Percentiles rank a stretch among this genome's conserved stretches.
These are phyloP conservation scores for Colletotrichum sp. DNA, from an alignment of 2,329 filamentous ascomycete genomes.

Conservation along the genomic window DNA sequence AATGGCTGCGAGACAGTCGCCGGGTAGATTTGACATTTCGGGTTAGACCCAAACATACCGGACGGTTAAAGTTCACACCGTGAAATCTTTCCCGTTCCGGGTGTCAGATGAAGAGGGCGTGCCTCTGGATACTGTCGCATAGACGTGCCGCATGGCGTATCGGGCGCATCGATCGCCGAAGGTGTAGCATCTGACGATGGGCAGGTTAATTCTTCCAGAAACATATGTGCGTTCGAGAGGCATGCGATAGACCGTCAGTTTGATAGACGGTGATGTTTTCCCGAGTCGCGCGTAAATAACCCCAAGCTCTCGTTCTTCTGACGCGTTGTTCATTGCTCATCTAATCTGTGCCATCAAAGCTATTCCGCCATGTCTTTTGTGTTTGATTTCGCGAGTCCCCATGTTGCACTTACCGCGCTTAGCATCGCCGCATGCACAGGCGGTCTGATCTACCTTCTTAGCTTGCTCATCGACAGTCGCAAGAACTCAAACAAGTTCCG, in stretches of 20 bases:
- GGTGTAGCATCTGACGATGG: neutral
- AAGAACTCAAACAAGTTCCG: neutral
- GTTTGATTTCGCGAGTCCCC: neutral
- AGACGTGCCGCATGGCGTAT: neutral
- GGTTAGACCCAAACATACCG: conserved; percentile 1
- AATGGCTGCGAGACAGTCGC: neutral
- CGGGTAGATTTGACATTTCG: conserved; percentile 13
- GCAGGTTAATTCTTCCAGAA: neutral
- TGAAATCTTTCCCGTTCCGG: conserved; percentile 10
- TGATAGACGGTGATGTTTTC: neutral
- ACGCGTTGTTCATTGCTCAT: neutral
- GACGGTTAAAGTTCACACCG: neutral
- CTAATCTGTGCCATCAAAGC: neutral
- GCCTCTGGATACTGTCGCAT: neutral
- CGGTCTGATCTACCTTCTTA: neutral
- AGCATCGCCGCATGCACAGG: neutral
- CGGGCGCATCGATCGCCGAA: neutral
- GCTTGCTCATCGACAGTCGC: neutral
- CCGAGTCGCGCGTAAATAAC: neutral
- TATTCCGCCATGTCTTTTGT: neutral
- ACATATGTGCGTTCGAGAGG: neutral
- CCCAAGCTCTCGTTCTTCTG: neutral
- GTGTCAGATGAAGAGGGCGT: neutral
- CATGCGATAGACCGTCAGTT: neutral
- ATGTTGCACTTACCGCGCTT: neutral